These are phyloP conservation scores for Yamadazyma akitaensis DNA, from an alignment of 805 yeast genomes.

Conservation along the genomic window DNA sequence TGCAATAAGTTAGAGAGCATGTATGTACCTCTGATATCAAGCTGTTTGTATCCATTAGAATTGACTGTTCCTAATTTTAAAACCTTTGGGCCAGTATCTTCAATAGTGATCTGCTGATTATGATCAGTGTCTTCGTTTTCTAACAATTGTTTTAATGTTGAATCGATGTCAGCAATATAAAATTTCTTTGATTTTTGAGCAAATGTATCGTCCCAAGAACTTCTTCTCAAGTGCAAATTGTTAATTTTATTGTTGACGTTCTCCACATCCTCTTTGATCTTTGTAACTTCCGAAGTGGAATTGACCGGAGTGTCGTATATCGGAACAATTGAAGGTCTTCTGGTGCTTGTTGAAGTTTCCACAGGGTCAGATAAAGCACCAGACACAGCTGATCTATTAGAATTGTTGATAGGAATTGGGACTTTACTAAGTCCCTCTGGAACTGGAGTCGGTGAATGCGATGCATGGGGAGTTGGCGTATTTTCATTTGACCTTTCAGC, in stretches of 20 bases:
- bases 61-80: constrained; percentile 57
- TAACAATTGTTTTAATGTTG: constrained; percentile 65
- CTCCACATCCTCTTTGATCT: constrained; percentile 5
- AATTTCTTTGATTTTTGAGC: constrained; percentile 44
- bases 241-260: constrained; percentile 3
- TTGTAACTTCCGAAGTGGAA: constrained; percentile 11
- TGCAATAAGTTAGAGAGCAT: constrained; percentile 83
- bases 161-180: constrained; percentile 71
- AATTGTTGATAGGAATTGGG: constrained; percentile 1
- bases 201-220: constrained; percentile 29
- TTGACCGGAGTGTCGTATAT: constrained; percentile 17
- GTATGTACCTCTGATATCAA: constrained; percentile 81
- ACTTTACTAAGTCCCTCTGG: constrained; percentile 7
- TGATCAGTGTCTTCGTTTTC: constrained; percentile 81
- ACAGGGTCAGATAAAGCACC: background rate
- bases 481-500: constrained; percentile 9
- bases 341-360: background rate
- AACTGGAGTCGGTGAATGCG: constrained; percentile 6
- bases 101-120: constrained; percentile 60
- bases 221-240: constrained; percentile 23
- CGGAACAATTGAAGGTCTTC: constrained; percentile 31
- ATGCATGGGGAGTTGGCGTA: constrained; percentile 8
- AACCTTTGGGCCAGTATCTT: constrained; percentile 31
- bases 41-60: constrained; percentile 73
- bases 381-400: background rate